Conservation (phyloP, 2,329 filamentous ascomycete genomes). For the Leptographium lundbergii region DNA sequence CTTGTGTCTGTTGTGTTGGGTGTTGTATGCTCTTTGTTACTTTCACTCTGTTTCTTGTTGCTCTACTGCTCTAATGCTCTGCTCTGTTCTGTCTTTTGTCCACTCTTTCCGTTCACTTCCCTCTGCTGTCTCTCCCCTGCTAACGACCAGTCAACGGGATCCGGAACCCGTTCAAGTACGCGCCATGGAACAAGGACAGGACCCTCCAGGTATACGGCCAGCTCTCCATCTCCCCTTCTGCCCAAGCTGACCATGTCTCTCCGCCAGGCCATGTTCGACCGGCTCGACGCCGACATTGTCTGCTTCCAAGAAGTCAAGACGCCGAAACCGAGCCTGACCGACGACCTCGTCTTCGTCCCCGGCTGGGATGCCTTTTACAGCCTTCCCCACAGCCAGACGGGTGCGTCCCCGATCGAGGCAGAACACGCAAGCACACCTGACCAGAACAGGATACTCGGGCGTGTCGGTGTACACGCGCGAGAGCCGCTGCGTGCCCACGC, state of each 20-base stretch:
- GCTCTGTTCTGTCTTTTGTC: background rate
- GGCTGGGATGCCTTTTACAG: slow-evolving; percentile 98
- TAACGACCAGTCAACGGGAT: slow-evolving; percentile 51
- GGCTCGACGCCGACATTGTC: slow-evolving; percentile 82
- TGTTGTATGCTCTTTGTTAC: too few relatives aligned
- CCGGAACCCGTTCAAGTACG: slow-evolving; percentile 71
- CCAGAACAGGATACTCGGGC: slow-evolving; percentile 73
- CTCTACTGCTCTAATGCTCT: background rate
- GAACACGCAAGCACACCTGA: background rate
- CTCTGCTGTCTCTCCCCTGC: slow-evolving; percentile 7
- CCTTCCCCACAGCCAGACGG: slow-evolving; percentile 86
- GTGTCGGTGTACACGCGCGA: slow-evolving; percentile 94
- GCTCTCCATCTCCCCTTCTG: background rate
- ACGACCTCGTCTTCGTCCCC: slow-evolving; percentile 90
- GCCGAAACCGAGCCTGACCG: slow-evolving; percentile 76
- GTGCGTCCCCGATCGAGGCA: slow-evolving; percentile 25
- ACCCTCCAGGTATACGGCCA: slow-evolving; percentile 48
- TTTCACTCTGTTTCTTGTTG: too few relatives aligned
- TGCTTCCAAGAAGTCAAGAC: slow-evolving; percentile 96
- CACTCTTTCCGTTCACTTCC: background rate
- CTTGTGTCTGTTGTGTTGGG: too few relatives aligned
- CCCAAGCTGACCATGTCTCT: background rate
- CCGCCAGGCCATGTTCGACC: slow-evolving; percentile 77
- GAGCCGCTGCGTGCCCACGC: slow-evolving; percentile 69
- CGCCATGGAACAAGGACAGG: slow-evolving; percentile 64